These are phyloP conservation scores for Hypoxylon sp. DNA, from an alignment of 2,329 filamentous ascomycete species.

Conservation along the genomic window DNA sequence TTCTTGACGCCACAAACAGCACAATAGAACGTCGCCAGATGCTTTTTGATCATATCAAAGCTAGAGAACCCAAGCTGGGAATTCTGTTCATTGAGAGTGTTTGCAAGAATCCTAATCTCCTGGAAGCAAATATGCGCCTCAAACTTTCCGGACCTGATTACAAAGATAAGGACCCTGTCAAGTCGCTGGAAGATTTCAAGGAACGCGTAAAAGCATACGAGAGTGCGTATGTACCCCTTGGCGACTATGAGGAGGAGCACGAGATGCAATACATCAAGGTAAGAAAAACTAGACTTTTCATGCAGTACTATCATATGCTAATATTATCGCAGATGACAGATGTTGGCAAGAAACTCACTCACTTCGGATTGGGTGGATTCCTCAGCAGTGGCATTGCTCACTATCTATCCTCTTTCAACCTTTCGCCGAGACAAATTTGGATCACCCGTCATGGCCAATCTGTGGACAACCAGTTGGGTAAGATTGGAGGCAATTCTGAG, in stretches of 20 bases:
- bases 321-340: slow-evolving; percentile 82
- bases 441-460: slow-evolving; percentile 97
- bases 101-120: slow-evolving; percentile 84
- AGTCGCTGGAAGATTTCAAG: slow-evolving; percentile 91
- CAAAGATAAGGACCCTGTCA: slow-evolving; percentile 88
- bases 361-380: slow-evolving; percentile 92
- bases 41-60: slow-evolving; percentile 85
- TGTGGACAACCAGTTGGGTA: slow-evolving; percentile 86
- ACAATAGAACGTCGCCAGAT: slow-evolving; percentile 87
- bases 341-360: slow-evolving; percentile 93
- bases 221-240: slow-evolving; percentile 91
- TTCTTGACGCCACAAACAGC: slow-evolving; percentile 97
- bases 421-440: slow-evolving; percentile 97
- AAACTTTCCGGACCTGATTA: slow-evolving; percentile 98
- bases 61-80: slow-evolving; percentile 87
- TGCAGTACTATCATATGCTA: slow-evolving; percentile 42
- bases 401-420: slow-evolving; percentile 96
- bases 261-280: slow-evolving; percentile 93
- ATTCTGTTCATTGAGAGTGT: slow-evolving; percentile 97
- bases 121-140: slow-evolving; percentile 97
- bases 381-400: slow-evolving; percentile 92
- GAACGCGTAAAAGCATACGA: slow-evolving; percentile 93
- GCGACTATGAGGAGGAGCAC: slow-evolving; percentile 89
- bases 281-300: slow-evolving; percentile 39
- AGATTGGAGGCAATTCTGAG: slow-evolving; percentile 88